These are phyloP conservation scores for Hortaea sp. DNA, from an alignment of 2,329 filamentous ascomycete genomes.

Conservation along the genomic window DNA sequence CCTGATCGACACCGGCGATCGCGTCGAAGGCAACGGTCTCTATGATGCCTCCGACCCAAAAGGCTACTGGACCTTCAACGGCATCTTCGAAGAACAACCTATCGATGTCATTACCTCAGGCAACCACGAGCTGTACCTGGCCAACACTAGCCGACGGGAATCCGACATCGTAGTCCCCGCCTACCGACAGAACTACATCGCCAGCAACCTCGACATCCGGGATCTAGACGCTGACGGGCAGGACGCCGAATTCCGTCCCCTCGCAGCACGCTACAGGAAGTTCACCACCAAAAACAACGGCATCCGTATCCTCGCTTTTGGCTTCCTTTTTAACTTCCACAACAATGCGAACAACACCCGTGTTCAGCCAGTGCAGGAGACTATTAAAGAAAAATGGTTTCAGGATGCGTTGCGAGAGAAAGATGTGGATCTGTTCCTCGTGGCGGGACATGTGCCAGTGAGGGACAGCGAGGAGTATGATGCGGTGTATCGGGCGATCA, in stretches of 20 bases:
- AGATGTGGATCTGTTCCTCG: slow-evolving; percentile 76
- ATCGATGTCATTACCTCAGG: slow-evolving; percentile 80
- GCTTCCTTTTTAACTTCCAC: slow-evolving; percentile 90
- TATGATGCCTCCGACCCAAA: slow-evolving; percentile 86
- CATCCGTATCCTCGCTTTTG: slow-evolving; percentile 76
- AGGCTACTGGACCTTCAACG: slow-evolving; percentile 73
- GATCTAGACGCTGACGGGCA: slow-evolving; percentile 60
- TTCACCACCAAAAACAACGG: slow-evolving; percentile 87
- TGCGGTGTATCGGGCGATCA: slow-evolving; percentile 66
- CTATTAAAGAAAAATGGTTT: slow-evolving; percentile 81
- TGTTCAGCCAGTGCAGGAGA: slow-evolving; percentile 68
- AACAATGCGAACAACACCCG: slow-evolving; percentile 85
- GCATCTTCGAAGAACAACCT: slow-evolving; percentile 67
- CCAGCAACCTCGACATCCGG: slow-evolving; percentile 86
- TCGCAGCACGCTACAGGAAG: slow-evolving; percentile 74
- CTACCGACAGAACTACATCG: slow-evolving; percentile 70
- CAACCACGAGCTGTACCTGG: slow-evolving; percentile 90
- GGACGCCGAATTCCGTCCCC: slow-evolving; percentile 41
- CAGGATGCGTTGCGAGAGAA: slow-evolving; percentile 67
- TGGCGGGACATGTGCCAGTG: slow-evolving; percentile 76
- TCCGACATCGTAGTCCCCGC: slow-evolving; percentile 71
- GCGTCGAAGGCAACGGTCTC: slow-evolving; percentile 86
- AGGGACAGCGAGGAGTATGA: slow-evolving; percentile 66
- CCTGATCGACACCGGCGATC: slow-evolving; percentile 91
- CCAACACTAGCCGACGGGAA: slow-evolving; percentile 67